phyloP scores from a whole-genome alignment of 352 stramenopile genomes.

The Elongisporangium undulatum region DNA sequence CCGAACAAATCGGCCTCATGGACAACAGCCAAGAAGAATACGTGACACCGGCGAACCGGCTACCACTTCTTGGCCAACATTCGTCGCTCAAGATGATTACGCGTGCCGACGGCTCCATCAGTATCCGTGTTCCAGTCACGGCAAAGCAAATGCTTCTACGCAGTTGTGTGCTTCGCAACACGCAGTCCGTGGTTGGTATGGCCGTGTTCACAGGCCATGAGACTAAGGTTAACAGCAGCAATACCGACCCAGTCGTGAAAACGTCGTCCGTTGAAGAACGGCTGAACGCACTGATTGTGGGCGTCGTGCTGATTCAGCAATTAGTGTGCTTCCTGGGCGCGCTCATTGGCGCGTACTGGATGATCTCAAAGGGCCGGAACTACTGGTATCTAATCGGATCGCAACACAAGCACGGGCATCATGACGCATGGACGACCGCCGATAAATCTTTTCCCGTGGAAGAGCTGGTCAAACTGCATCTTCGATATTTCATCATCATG shows the following conservation, averaged over 20 bases:
- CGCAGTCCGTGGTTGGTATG: constrained; percentile 70
- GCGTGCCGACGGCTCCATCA: constrained; percentile 24
- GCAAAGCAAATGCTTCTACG: constrained; percentile 89
- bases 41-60: constrained; percentile 3
- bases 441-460: constrained; percentile 33
- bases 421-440: constrained; percentile 8
- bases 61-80: constrained; percentile 2
- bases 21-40: neutral
- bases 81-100: constrained; percentile 17
- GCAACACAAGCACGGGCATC: neutral
- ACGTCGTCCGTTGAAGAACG: constrained; percentile 72
- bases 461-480: constrained; percentile 76
- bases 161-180: constrained; percentile 88
- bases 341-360: constrained; percentile 63
- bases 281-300: constrained; percentile 69
- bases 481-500: constrained; percentile 96
- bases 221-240: constrained; percentile 83
- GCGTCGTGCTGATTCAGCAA: constrained; percentile 73
- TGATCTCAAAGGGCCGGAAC: constrained; percentile 47
- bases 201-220: constrained; percentile 89
- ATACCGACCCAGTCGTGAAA: constrained; percentile 72
- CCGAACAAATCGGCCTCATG: constrained; percentile 24
- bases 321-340: constrained; percentile 61
- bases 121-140: constrained; percentile 55
- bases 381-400: constrained; percentile 58